These are phyloP conservation scores for Castanospermum australe DNA, from an alignment of 306 rosid genomes.

Conservation along the genomic window DNA sequence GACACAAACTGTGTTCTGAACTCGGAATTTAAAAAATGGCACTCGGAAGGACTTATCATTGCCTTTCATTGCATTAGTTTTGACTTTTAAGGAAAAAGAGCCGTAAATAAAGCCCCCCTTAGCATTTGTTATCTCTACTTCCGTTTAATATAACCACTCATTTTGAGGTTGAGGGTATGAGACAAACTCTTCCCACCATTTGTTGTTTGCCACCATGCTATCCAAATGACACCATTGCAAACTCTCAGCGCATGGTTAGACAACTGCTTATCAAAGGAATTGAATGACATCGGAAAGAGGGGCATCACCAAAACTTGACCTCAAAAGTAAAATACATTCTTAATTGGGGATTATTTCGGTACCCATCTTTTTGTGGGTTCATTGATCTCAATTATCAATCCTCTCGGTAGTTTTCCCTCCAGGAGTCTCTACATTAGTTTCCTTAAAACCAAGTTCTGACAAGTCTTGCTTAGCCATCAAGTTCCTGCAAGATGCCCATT, in stretches of 20 bases:
- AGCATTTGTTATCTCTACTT: neutral
- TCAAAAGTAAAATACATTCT: neutral
- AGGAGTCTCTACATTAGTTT: slow-evolving; percentile 27
- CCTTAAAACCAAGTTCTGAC: slow-evolving; percentile 86
- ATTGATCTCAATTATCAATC: slow-evolving; percentile 33
- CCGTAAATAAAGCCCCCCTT: neutral
- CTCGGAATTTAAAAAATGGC: neutral
- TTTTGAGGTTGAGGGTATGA: neutral
- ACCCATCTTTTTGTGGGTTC: neutral
- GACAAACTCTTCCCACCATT: neutral
- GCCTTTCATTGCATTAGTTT: neutral
- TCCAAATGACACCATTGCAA: neutral
- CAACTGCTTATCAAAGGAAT: neutral
- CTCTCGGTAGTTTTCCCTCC: slow-evolving; percentile 35
- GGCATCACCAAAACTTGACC: slow-evolving; percentile 12
- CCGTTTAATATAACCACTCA: neutral
- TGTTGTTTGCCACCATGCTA: neutral
- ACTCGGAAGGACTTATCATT: neutral
- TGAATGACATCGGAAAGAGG: neutral
- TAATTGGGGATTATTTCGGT: too few relatives aligned
- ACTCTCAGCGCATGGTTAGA: neutral
- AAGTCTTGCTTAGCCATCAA: slow-evolving; percentile 98
- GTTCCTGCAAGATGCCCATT: slow-evolving; percentile 61
- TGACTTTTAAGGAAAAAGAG: neutral
- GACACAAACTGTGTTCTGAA: neutral